Percentiles rank a stretch among this genome's conserved stretches.
These are phyloP conservation scores for Phytopythium vexans DNA, from an alignment of 352 stramenopile genomes.

Conservation along the genomic window DNA sequence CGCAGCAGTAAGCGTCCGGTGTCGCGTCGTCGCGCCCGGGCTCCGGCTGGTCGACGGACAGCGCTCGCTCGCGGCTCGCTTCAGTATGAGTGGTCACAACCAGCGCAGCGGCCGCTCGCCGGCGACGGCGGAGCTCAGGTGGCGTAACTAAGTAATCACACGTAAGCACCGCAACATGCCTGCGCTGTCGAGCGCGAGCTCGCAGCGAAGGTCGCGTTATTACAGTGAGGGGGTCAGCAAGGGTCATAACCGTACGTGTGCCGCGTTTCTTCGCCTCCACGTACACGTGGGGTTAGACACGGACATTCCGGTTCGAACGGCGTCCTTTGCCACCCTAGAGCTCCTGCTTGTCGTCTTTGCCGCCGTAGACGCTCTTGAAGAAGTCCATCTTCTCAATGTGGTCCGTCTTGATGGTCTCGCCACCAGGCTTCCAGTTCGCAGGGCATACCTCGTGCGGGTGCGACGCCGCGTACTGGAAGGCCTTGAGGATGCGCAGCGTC, in stretches of 20 bases:
- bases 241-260: no score
- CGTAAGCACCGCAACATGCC: no score
- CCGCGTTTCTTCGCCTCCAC: neutral
- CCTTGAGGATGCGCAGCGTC: slow-evolving; percentile 82
- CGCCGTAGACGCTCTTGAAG: slow-evolving; percentile 78
- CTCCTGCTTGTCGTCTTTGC: slow-evolving; percentile 46
- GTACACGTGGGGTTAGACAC: no score
- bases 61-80: neutral
- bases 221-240: no score
- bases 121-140: no score
- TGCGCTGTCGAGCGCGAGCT: no score
- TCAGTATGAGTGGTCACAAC: no score
- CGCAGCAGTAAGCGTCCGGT: slow-evolving; percentile 56
- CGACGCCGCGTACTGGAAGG: slow-evolving; percentile 71
- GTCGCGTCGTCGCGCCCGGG: neutral
- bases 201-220: no score
- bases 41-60: neutral
- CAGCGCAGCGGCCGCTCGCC: no score
- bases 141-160: no score
- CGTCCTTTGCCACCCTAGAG: slow-evolving; percentile 15
- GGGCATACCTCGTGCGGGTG: slow-evolving; percentile 84
- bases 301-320: no score
- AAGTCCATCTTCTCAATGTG: slow-evolving; percentile 83
- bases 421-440: slow-evolving; percentile 82
- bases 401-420: slow-evolving; percentile 84